phyloP scores from a whole-genome alignment of 2,329 filamentous ascomycete genomes.

The Fusarium sp. region DNA sequence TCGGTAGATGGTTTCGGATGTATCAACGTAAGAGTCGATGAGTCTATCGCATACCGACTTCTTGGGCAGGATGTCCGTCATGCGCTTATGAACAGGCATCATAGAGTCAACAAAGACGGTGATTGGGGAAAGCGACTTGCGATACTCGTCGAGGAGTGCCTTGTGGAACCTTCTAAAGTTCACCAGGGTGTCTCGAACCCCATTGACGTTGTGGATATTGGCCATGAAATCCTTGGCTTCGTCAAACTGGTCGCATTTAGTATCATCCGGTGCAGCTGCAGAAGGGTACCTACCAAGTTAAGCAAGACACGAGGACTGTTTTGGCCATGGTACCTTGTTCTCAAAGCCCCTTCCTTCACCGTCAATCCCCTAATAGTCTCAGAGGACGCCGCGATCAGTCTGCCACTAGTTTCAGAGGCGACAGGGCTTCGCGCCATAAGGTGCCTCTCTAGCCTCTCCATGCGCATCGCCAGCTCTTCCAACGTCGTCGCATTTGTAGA shows the following conservation, averaged over 20 bases:
- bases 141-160: conserved; percentile 60
- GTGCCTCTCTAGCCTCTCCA: conserved; percentile 67
- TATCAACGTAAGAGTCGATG: conserved; percentile 61
- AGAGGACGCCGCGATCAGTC: conserved; percentile 52
- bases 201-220: conserved; percentile 54
- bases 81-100: conserved; percentile 67
- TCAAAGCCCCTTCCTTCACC: conserved; percentile 59
- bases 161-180: conserved; percentile 62
- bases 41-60: conserved; percentile 64
- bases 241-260: conserved; percentile 57
- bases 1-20: conserved; percentile 65
- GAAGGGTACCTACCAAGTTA: conserved; percentile 59
- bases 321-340: conserved; percentile 66
- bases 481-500: conserved; percentile 50
- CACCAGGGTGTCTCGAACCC: conserved; percentile 57
- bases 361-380: conserved; percentile 63
- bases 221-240: conserved; percentile 65
- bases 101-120: conserved; percentile 70
- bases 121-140: conserved; percentile 62
- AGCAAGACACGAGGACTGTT: conserved; percentile 65
- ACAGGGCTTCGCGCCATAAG: conserved; percentile 57
- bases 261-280: neutral
- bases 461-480: conserved; percentile 61
- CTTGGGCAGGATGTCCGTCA: conserved; percentile 67
- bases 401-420: conserved; percentile 51